Conservation (phyloP, 2,329 filamentous ascomycete genomes). For the Lecanosticta acicola region DNA sequence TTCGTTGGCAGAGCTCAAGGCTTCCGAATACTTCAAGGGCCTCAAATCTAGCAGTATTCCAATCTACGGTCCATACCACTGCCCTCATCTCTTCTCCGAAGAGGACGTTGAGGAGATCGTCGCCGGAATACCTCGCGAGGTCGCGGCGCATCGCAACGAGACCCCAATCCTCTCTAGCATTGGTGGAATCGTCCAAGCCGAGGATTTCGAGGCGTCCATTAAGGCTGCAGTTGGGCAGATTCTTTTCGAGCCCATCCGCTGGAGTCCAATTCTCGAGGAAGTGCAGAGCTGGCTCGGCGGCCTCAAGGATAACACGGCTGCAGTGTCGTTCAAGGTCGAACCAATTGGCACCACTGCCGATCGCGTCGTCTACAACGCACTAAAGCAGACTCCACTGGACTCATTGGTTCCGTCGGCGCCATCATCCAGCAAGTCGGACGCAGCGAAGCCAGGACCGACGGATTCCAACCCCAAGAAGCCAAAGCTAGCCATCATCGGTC, state of each 20-base stretch:
- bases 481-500: conserved; percentile 26
- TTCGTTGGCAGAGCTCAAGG: too few species aligned
- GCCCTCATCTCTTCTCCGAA: conserved; percentile 16
- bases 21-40: too few species aligned
- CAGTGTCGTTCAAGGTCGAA: background rate
- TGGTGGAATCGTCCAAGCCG: background rate
- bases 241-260: background rate
- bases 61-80: conserved; percentile 18
- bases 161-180: conserved; percentile 10
- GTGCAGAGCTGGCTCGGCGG: too few species aligned
- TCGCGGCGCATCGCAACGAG: too few species aligned
- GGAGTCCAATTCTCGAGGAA: background rate
- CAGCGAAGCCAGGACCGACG: background rate
- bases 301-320: too few species aligned
- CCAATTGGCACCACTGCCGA: conserved; percentile 1
- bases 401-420: too few species aligned
- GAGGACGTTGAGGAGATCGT: conserved; percentile 11
- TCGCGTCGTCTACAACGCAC: too few species aligned
- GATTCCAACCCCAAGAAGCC: background rate
- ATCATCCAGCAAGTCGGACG: background rate
- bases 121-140: too few species aligned
- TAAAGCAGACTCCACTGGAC: too few species aligned
- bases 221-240: background rate
- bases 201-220: background rate
- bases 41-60: too few species aligned